phyloP scores from a whole-genome alignment of 352 stramenopile species.

The Discostella stelligera region DNA sequence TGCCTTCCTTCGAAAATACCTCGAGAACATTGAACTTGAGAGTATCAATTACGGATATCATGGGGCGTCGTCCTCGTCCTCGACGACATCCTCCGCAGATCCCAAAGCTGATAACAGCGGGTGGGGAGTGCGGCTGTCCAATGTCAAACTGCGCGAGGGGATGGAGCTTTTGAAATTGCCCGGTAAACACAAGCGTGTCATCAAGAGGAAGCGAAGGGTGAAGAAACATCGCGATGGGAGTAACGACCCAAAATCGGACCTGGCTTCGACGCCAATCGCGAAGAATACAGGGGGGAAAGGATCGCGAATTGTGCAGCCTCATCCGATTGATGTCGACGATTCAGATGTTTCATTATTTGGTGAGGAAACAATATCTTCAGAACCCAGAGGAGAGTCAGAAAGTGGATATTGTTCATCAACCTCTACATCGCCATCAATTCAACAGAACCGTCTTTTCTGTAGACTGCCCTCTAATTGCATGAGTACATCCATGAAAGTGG shows the following conservation, averaged over 20 bases:
- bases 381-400: not conserved
- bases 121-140: constrained; percentile 76
- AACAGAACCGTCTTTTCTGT: constrained; percentile 26
- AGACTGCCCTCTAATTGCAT: constrained; percentile 21
- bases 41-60: constrained; percentile 57
- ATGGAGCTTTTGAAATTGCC: constrained; percentile 73
- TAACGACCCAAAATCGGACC: not conserved
- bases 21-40: constrained; percentile 78
- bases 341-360: not conserved
- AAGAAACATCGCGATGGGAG: constrained; percentile 19
- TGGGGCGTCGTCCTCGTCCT: constrained; percentile 3
- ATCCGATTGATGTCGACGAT: not conserved
- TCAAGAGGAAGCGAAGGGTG: constrained; percentile 38
- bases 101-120: constrained; percentile 23
- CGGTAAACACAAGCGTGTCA: constrained; percentile 50
- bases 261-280: not conserved
- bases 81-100: not conserved
- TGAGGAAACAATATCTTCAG: not conserved
- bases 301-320: not conserved
- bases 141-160: constrained; percentile 76
- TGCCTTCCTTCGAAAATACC: constrained; percentile 77
- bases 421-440: constrained; percentile 24
- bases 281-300: constrained; percentile 13
- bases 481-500: not conserved
- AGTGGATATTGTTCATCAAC: constrained; percentile 34